Percentiles rank a stretch among this genome's conserved stretches.
These are phyloP conservation scores for Ilex paraguariensis DNA, from an alignment of 305 asterid species.

Conservation along the genomic window DNA sequence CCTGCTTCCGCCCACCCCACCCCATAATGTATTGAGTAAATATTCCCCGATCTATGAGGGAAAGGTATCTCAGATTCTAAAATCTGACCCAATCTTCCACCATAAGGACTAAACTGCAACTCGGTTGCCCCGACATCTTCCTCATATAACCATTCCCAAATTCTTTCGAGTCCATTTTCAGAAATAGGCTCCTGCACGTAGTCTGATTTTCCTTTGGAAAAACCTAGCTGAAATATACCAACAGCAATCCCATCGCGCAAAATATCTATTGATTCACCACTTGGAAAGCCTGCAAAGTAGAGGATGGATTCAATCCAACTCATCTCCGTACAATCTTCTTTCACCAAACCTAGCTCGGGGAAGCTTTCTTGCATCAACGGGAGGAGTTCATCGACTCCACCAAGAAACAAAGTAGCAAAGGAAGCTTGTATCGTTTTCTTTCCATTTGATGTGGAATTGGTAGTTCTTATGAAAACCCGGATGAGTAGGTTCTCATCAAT, in stretches of 20 bases:
- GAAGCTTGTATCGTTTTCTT: neutral
- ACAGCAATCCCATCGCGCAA: neutral
- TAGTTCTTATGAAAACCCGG: neutral
- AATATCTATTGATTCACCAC: neutral
- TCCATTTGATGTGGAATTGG: neutral
- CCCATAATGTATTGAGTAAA: neutral
- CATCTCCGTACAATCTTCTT: neutral
- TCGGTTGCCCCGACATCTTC: neutral
- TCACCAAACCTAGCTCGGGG: neutral
- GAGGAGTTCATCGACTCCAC: neutral
- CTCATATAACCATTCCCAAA: neutral
- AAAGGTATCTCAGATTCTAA: neutral
- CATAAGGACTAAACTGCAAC: neutral
- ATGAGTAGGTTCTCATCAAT: neutral
- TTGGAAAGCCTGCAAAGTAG: neutral
- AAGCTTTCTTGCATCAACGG: neutral
- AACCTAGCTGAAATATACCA: neutral
- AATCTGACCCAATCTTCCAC: neutral
- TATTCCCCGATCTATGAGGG: neutral
- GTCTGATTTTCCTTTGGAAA: neutral
- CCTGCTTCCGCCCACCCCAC: neutral
- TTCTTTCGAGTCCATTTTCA: neutral
- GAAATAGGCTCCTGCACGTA: neutral
- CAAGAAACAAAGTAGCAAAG: neutral
- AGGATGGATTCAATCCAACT: constrained; percentile 1